Base-by-base conservation (phyloP, 371 early-diverging fungal species). In the Fennellomyces sp. region DNA sequence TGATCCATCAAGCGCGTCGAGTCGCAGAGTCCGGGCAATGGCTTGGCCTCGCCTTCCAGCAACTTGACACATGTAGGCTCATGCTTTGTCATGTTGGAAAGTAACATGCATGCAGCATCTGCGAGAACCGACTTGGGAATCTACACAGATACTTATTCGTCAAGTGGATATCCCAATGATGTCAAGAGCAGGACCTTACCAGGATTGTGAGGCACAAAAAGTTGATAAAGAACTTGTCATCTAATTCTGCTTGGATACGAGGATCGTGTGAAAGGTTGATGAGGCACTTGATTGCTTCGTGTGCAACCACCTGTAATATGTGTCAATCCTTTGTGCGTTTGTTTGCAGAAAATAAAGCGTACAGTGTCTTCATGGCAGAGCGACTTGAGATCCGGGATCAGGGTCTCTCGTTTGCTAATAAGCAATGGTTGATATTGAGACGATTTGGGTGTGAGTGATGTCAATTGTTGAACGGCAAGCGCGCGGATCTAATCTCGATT, bases 41-140 rank as follows among this genome's bases (percentile, higher is more conserved):
- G 73, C 31, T 75, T 71, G 12, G 72, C 72, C 7, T 63, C 64
- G n/a, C 69, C 51, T 38, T 75, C 71, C 29, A 92, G 52, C 7
- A 94, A 63, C 61, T 80, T 79, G 38, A 68, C 68, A 49, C 87
- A 81, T 21, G 86, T 76, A 3, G 67, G 57, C 52, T 85, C 88
- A 47, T 81, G 61, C 65, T 96, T 96, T 36, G 95, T 87, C 69
- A 96, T 75, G 73, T 97, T 97, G 60, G 95, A 94, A 50, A 97
- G 75, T 13, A 96, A 81, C 97, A 97, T 97, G 68, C 92, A 92
- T 42, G 84, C 91, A 30, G 88, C 78, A 70, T 93, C 94, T 0
- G 92, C 88, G 21, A 91, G 59, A 5, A 89, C 76, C 2, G 83
- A 79, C 28, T 76, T 82, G 15, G 87, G 83, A 27, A 82, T 68